Percentiles rank a stretch among this genome's conserved stretches.
Evolutionary conservation across 2,329 filamentous ascomycete genomes (phyloP).

Genomic region (Talaromyces sp.): DNA sequence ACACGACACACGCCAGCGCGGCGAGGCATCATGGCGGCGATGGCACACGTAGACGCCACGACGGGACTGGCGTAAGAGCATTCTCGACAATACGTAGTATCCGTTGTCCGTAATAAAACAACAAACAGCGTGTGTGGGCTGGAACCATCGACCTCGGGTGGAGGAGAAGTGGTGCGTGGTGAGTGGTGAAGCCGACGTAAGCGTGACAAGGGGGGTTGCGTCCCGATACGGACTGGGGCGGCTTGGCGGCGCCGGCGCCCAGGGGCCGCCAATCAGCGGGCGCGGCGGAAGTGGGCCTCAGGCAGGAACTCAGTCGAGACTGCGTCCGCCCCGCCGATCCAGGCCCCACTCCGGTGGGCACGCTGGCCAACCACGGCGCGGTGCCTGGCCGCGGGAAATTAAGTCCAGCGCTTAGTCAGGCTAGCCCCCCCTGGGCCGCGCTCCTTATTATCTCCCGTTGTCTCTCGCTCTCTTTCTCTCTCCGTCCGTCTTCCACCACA

Average conservation of each 20-base stretch:
- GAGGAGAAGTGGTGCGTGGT: neutral
- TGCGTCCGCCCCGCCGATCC: slow-evolving; percentile 1
- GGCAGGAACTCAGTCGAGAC: neutral
- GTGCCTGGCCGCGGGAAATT: slow-evolving; percentile 6
- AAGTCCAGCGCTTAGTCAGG: neutral
- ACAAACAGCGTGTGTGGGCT: neutral
- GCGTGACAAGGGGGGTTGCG: neutral
- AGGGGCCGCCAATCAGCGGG: neutral
- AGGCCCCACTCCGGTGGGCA: neutral
- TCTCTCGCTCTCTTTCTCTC: slow-evolving; percentile 1
- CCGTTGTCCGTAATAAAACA: too few species aligned
- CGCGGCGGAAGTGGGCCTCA: neutral
- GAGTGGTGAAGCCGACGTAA: neutral
- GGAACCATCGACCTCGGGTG: neutral
- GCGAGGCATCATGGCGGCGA: too few species aligned
- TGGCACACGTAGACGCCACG: neutral
- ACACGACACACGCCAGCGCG: neutral
- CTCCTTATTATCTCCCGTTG: slow-evolving; percentile 2
- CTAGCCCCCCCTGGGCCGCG: slow-evolving; percentile 3
- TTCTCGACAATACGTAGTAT: neutral
- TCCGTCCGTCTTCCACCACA: neutral
- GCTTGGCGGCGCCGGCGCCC: neutral
- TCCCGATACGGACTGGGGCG: neutral
- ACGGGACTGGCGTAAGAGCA: neutral
- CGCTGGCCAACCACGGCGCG: slow-evolving; percentile 2